Evolutionary conservation across 192 early-diverging fungal species (phyloP), one percentile per base, ranked within the genome.

Genomic region (Phlyctochytrium planicorne): DNA sequence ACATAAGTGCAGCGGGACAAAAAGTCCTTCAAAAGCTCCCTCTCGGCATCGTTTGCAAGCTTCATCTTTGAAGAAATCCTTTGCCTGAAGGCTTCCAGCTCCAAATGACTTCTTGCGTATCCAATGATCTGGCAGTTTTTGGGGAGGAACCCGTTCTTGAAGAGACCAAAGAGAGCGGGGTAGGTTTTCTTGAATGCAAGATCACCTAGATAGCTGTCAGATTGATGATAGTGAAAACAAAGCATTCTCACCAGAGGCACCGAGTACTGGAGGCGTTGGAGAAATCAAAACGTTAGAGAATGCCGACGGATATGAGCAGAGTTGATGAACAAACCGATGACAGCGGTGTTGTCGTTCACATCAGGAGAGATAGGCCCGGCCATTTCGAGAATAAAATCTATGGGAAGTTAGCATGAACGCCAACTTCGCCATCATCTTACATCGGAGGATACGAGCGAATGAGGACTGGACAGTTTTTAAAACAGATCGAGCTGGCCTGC

Each of bases 151-250:
- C 80, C 75, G 78, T 91, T 91, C 63, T 88, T 88, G 83, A 89
- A 97, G 52, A 97, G 88, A 47, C 92, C 92, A 81, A 95, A 98
- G 37, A 98, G 87, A 1, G 95, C 93, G 3, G 96, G 96, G 76
- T 89, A 98, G 30, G 96, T 97, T 82, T 98, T 98, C 61, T 98
- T 98, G 82, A 93, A 97, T 34, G 96, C 96, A 56, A 98, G 87
- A 76, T 98, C 96, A 59, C 96, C 96, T 65, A n/a, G n/a, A n/a
- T n/a, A n/a, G n/a, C n/a, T n/a, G n/a, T n/a, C 53, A 66, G 65
- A 31, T 60, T 62, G n/a, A 32, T 17, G 14, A 4, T 0, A 17
- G 10, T 31, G 2, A 20, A 2, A 2, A 12, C 2, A 12, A 10
- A 23, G 2, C 23, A 31, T 66, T 32, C 65, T 30, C 59, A 68